Percentiles rank a stretch among this genome's conserved stretches.
These are phyloP conservation scores for Cucurbita moschata DNA, from an alignment of 306 rosid species.

Conservation along the genomic window DNA sequence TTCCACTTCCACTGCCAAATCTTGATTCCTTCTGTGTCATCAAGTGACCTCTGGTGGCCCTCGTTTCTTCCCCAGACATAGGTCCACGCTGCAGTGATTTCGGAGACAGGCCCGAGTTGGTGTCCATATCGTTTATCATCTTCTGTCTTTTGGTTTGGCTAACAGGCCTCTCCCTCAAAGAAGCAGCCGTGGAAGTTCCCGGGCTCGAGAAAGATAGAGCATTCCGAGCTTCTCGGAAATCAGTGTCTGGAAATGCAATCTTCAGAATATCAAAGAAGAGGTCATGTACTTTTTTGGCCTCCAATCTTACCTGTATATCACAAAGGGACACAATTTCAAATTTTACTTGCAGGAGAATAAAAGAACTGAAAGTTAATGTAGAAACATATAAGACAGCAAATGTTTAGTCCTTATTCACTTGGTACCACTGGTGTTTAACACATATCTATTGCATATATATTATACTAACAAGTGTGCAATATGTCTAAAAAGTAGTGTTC, in stretches of 20 bases:
- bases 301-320: slow-evolving; percentile 53
- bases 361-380: neutral
- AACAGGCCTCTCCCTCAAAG: slow-evolving; percentile 34
- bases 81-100: slow-evolving; percentile 40
- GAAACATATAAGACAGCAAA: neutral
- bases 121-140: slow-evolving; percentile 34
- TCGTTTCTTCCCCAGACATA: slow-evolving; percentile 30
- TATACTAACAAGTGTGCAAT: neutral
- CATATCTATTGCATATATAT: too few species aligned
- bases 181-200: slow-evolving; percentile 15
- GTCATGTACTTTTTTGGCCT: slow-evolving; percentile 85
- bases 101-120: slow-evolving; percentile 33
- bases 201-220: slow-evolving; percentile 49
- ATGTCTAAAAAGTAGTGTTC: neutral
- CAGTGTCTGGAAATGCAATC: slow-evolving; percentile 65
- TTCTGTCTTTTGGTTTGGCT: slow-evolving; percentile 60
- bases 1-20: slow-evolving; percentile 35
- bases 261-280: slow-evolving; percentile 76
- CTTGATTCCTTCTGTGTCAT: slow-evolving; percentile 49
- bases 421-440: too few species aligned
- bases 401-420: too few species aligned
- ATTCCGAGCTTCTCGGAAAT: slow-evolving; percentile 61
- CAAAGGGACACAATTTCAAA: slow-evolving; percentile 2
- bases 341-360: neutral
- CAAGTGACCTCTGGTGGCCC: slow-evolving; percentile 43